Percentiles rank a stretch among this genome's conserved stretches.
These are phyloP conservation scores for Entrophospora sp. DNA, from an alignment of 192 early-diverging fungal genomes.

Conservation along the genomic window DNA sequence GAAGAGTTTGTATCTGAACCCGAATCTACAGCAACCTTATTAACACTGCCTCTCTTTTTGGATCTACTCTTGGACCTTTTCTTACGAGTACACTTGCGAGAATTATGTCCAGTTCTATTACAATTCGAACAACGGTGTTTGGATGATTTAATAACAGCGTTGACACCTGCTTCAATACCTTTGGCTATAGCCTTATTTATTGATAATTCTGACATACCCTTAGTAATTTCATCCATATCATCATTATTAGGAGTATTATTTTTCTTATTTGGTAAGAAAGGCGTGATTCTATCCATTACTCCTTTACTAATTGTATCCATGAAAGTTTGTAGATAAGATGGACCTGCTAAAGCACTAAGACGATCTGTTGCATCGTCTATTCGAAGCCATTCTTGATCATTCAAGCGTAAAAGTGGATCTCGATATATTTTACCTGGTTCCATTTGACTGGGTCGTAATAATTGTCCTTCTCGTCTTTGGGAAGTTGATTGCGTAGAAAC, in stretches of 20 bases:
- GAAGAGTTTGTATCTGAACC: no score
- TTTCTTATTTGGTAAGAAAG: slow-evolving; percentile 12
- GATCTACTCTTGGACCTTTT: background rate
- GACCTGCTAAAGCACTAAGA: background rate
- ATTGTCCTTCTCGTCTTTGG: background rate
- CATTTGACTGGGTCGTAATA: slow-evolving; percentile 9
- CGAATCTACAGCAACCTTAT: no score
- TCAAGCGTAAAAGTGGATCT: slow-evolving; percentile 8
- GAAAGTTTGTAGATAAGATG: slow-evolving; percentile 14
- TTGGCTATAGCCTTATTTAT: slow-evolving; percentile 7
- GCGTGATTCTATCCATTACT: slow-evolving; percentile 5
- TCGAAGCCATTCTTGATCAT: slow-evolving; percentile 15
- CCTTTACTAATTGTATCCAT: slow-evolving; percentile 17
- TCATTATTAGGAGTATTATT: slow-evolving; percentile 8
- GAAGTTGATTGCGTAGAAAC: background rate
- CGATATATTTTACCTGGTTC: slow-evolving; percentile 17
- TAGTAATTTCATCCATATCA: slow-evolving; percentile 8
- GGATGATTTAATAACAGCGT: slow-evolving; percentile 8
- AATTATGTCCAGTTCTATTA: background rate
- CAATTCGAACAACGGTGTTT: background rate
- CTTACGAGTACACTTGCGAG: background rate
- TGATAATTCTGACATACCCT: slow-evolving; percentile 6
- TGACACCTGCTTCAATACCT: background rate
- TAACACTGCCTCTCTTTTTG: no score
- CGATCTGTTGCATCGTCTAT: background rate